Base-by-base conservation (phyloP, 1,139 yeast genomes). In the Hanseniaspora gamundiae region DNA sequence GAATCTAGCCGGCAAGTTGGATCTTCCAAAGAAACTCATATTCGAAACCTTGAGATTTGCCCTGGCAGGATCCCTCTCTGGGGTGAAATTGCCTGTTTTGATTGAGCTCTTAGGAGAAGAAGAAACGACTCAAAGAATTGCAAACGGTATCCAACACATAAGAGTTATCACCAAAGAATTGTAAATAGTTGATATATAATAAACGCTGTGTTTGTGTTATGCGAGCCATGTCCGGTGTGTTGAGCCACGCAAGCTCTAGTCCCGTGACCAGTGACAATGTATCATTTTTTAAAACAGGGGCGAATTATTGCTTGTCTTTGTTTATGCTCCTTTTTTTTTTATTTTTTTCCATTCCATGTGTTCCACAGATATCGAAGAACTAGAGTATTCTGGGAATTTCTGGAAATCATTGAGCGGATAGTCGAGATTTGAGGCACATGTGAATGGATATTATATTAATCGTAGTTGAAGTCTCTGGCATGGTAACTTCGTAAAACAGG, bases 51-150 rank as follows among this genome's bases (percentile, higher is more conserved):
- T 85, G 10, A 68, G 96, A 46, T 77, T 68, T 52, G 91, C 91
- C 0, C 58, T 86, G n/a, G 70, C 87, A 8, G 94, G 87, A 0
- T 75, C 80, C 3, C 65, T 67, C 4, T 70, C 94, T 0, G 95
- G 96, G 0, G 66, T 80, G 20, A 75, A 80, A 13, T 66, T 87
- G 6, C 84, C 87, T 0, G 64, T 69, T 6, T 64, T 84, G 38
- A 58, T 80, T 20, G 71, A 70, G 0, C 56, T 82, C 4, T 54
- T 86, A 13, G 91, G 93, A 0, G 46, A 56, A 1, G 61, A 67
- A 10, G 76, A 71, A 48, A 59, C 68, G 6, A 51, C 53, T 11
- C 40, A 46, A 6, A 67, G 86, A 55, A 48, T 76, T 11, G 28
- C 35, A 4, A 16, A 11, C 14, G 35, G 30, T 8, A 13, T 28